phyloP scores from a whole-genome alignment of 106 monocot genomes.

The Dioscorea zingiberensis region DNA sequence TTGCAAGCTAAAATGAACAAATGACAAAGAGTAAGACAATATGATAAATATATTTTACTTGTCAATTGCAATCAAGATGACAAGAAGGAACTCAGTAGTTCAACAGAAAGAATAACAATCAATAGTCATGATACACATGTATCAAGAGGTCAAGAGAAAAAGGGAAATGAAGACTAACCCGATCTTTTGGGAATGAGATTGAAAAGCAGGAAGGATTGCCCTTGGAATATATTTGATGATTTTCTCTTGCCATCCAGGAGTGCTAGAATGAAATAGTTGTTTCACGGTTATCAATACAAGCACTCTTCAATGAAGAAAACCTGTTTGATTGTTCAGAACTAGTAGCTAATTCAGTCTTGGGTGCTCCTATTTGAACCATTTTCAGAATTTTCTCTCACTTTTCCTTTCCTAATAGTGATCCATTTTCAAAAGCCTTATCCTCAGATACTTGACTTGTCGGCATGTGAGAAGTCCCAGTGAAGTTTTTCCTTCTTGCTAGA shows the following conservation, averaged over 20 bases:
- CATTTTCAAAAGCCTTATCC: constrained; percentile 15
- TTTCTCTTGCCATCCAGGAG: constrained; percentile 10
- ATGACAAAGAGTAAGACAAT: too few species aligned
- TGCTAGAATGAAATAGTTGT: constrained; percentile 17
- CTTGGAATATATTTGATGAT: constrained; percentile 52
- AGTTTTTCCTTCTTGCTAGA: constrained; percentile 28
- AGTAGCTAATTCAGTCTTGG: constrained; percentile 17
- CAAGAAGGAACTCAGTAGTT: too few species aligned
- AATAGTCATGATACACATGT: too few species aligned
- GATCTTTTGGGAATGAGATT: constrained; percentile 63
- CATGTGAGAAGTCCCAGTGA: constrained; percentile 4
- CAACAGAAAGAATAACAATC: too few species aligned
- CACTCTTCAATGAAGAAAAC: constrained; percentile 11
- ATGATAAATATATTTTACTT: too few species aligned
- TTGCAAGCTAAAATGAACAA: too few species aligned
- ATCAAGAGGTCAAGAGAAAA: not conserved
- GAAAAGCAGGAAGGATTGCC: constrained; percentile 76
- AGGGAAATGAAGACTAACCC: constrained; percentile 29
- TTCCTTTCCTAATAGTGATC: constrained; percentile 12
- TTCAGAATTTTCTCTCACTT: constrained; percentile 25
- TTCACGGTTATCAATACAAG: constrained; percentile 1
- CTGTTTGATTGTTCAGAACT: constrained; percentile 15
- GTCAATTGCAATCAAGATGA: too few species aligned
- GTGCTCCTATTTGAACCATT: constrained; percentile 7
- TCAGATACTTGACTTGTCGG: constrained; percentile 12